Conservation (phyloP, 768 basidiomycete species). For the Leccinum longicurvipes region DNA sequence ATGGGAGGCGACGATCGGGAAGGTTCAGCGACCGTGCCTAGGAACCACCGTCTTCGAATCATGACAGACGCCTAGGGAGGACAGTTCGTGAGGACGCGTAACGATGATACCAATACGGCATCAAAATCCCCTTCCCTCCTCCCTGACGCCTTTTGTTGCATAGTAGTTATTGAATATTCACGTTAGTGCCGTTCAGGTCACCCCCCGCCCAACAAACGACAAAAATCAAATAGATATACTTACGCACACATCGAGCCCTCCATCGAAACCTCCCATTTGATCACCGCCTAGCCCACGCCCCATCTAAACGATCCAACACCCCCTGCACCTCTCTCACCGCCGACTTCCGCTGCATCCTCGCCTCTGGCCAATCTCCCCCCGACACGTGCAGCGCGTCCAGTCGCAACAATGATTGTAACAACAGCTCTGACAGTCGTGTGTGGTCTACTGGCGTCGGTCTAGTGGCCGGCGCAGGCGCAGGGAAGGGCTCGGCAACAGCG, state of each 20-base stretch:
- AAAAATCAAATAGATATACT: background rate
- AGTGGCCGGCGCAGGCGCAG: background rate
- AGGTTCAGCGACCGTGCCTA: background rate
- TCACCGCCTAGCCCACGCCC: slow-evolving; percentile 49
- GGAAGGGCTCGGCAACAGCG: background rate
- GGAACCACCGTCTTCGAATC: background rate
- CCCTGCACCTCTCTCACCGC: slow-evolving; percentile 85
- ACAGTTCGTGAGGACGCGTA: too few species aligned
- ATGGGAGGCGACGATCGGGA: background rate
- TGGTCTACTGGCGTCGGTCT: slow-evolving; percentile 36
- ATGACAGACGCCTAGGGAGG: too few species aligned
- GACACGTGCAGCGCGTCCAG: slow-evolving; percentile 73
- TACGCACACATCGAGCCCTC: background rate
- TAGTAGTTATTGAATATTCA: background rate
- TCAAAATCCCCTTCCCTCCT: background rate
- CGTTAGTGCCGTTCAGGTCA: background rate
- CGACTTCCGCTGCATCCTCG: slow-evolving; percentile 75
- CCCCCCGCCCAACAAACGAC: background rate
- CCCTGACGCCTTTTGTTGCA: background rate
- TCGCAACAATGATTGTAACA: slow-evolving; percentile 83
- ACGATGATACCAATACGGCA: too few species aligned
- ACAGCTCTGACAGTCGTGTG: slow-evolving; percentile 68
- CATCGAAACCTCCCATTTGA: background rate
- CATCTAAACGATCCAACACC: slow-evolving; percentile 77
- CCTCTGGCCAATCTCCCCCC: slow-evolving; percentile 72